Evolutionary conservation across 78 protist species (phyloP).

Genomic region (Dictyostelium brefeldianum): DNA sequence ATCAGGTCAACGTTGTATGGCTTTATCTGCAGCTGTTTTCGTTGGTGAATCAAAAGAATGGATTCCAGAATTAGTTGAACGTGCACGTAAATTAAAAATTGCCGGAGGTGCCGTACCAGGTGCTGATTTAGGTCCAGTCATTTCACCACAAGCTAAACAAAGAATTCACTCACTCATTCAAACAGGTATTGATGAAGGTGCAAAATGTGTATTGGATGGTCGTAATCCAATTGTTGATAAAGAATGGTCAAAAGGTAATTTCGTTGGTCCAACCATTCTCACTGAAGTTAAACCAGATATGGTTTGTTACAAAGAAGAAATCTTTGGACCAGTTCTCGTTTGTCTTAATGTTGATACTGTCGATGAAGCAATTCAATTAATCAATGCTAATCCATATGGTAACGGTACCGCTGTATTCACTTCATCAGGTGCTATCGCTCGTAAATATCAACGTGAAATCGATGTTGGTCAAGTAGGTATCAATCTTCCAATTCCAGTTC

Average conservation of each 20-base stretch:
- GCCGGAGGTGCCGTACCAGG: conserved; percentile 53
- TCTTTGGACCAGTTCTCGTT: conserved; percentile 97
- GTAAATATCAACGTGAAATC: conserved; percentile 94
- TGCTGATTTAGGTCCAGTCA: conserved; percentile 96
- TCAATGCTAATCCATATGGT: conserved; percentile 98
- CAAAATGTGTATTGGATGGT: conserved; percentile 93
- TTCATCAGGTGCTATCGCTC: conserved; percentile 94
- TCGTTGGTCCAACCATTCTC: conserved; percentile 96
- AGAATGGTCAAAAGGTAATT: conserved; percentile 94
- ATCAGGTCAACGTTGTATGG: conserved; percentile 99
- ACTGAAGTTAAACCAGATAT: conserved; percentile 89
- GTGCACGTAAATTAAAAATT: conserved; percentile 85
- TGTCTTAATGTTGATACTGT: conserved; percentile 90
- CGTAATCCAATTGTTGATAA: conserved; percentile 84
- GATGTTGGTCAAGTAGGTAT: conserved; percentile 97
- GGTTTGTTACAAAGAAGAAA: conserved; percentile 94
- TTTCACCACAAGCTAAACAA: conserved; percentile 89
- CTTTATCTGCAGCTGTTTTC: conserved; percentile 94
- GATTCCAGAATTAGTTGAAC: conserved; percentile 91
- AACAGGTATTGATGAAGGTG: conserved; percentile 91
- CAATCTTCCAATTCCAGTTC: conserved; percentile 99
- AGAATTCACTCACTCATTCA: conserved; percentile 87
- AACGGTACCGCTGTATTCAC: conserved; percentile 99
- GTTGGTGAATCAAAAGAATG: conserved; percentile 95
- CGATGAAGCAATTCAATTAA: conserved; percentile 97